A percentile compares a stretch with the other conserved stretches of the same genome.
Conservation (phyloP, 257 asterid species). For the Solanum medicagineum region DNA sequence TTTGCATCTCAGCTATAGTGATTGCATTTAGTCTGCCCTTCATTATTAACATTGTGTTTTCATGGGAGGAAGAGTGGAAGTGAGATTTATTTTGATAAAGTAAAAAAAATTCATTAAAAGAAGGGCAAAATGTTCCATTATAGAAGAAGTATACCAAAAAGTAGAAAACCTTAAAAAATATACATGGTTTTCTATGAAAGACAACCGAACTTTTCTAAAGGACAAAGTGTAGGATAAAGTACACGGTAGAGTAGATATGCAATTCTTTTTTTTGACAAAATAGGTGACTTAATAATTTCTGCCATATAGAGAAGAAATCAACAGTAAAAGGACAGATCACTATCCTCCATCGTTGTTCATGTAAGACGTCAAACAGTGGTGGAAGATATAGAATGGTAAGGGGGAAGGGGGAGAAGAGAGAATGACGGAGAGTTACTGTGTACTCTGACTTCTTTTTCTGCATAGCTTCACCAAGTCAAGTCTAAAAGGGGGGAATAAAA, state of each 20-base stretch:
- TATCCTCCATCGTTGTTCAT: background rate
- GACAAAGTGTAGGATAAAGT: background rate
- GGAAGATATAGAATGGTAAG: background rate
- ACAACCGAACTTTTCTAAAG: background rate
- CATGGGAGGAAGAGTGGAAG: background rate
- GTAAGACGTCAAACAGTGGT: background rate
- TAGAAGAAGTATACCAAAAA: background rate
- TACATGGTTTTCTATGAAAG: background rate
- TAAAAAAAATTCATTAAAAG: background rate
- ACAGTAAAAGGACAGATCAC: background rate
- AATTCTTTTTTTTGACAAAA: background rate
- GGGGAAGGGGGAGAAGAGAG: background rate
- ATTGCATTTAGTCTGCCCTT: background rate
- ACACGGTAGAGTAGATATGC: background rate
- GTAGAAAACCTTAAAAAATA: background rate
- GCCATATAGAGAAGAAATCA: background rate
- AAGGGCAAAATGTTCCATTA: background rate
- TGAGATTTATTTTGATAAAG: background rate
- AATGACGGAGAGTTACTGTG: background rate
- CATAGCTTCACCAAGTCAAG: background rate
- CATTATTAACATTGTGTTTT: background rate
- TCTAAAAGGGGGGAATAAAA: background rate
- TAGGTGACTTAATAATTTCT: background rate
- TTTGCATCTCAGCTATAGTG: background rate
- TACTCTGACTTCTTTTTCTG: background rate